Base-by-base conservation (phyloP, 2,329 filamentous ascomycete species). In the Penicillium vulpinum region DNA sequence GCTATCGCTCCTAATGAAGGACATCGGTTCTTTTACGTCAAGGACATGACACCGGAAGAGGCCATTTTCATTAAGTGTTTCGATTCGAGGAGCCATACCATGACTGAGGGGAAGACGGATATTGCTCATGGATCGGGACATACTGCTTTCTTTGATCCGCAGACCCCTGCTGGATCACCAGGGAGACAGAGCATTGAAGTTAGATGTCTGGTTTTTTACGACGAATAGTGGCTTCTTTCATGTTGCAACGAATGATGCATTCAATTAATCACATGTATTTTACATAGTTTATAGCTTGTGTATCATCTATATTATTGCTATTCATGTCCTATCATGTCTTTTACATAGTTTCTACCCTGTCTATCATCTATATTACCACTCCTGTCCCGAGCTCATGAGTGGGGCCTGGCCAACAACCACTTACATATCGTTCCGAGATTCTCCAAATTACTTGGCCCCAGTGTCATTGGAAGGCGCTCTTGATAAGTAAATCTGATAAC, bases 1-100 rank as follows among this genome's bases (percentile, higher is more conserved):
- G 79, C 77, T 0, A 83, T 89, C 0, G 75, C 79, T 44, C 79
- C 85, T 3, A 88, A 76, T 61, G 80, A 83, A 8, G 71, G 70
- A 16, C 87, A 89, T 68, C 77, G 78, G 62, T 87, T 87, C 64
- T 88, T 82, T 65, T 89, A 88, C 63, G 76, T 83, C 68, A 88
- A 87, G 73, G 86, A 88, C 65, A 88, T 89, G 86, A 84, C 79
- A 21, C 80, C 80, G 0, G 77, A 80, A 3, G 81, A 84, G 67
- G 80, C 80, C 0, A 76, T 83, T 73, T 68, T 83, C 55, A 73
- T 84, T 59, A 84, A 84, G 77, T 84, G 82, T 64, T 83, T 83
- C 61, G 81, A 84, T 65, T 81, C 79, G 4, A 72, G 75, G 62
- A 75, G 75, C 40, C 69, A 77, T 50, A 71, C 71, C 2, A 67